Evolutionary conservation across 352 stramenopile genomes (phyloP).

Genomic region (Globisporangium spinosum): DNA sequence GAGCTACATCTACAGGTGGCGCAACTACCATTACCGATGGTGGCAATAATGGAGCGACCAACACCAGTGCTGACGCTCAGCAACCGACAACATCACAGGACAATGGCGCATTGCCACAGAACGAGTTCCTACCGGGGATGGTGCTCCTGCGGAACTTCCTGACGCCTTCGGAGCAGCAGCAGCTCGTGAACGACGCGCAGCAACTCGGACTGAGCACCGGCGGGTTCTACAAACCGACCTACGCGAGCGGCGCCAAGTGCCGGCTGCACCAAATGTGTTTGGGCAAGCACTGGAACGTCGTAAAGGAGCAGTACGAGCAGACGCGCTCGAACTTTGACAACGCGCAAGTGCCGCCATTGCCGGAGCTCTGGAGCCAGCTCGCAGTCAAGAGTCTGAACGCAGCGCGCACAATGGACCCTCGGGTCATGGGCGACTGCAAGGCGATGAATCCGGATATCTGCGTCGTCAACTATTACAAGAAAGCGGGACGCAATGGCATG

Average conservation of each 20-base stretch:
- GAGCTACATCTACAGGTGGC: neutral
- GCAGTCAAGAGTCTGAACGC: conserved; percentile 35
- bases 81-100: neutral
- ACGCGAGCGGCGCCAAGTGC: conserved; percentile 67
- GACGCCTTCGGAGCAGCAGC: conserved; percentile 43
- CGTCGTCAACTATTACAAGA: conserved; percentile 79
- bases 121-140: conserved; percentile 51
- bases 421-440: conserved; percentile 45
- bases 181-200: conserved; percentile 48
- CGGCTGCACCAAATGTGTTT: conserved; percentile 74
- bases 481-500: conserved; percentile 66
- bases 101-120: neutral
- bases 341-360: conserved; percentile 31
- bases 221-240: conserved; percentile 67
- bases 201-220: conserved; percentile 38
- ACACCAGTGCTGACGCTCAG: neutral
- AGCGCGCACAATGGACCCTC: conserved; percentile 31
- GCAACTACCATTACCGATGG: too few relatives aligned
- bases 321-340: conserved; percentile 54
- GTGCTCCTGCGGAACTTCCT: conserved; percentile 61
- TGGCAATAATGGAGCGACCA: neutral
- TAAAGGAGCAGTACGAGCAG: conserved; percentile 63
- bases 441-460: conserved; percentile 56
- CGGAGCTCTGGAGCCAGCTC: conserved; percentile 29
- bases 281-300: conserved; percentile 66